phyloP scores from a whole-genome alignment of 2,329 filamentous ascomycete genomes.

The Metarhizium humberi region DNA sequence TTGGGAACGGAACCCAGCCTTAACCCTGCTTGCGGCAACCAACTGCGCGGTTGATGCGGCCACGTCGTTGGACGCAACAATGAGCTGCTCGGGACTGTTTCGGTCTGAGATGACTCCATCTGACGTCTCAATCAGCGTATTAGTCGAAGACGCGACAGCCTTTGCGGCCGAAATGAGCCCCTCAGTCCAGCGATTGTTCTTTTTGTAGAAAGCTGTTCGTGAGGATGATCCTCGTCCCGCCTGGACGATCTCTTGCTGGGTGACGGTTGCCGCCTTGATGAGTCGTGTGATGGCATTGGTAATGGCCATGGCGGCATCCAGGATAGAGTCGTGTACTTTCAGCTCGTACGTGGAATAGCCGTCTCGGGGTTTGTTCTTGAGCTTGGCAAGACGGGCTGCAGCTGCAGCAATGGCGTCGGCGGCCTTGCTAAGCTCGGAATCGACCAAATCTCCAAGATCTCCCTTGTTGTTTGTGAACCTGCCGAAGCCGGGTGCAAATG shows the following conservation, averaged over 20 bases:
- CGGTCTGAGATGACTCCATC: conserved; percentile 88
- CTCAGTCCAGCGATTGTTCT: conserved; percentile 99
- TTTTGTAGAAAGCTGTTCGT: conserved; percentile 95
- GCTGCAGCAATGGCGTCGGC: conserved; percentile 93
- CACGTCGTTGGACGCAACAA: conserved; percentile 95
- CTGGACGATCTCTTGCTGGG: conserved; percentile 93
- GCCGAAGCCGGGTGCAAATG: conserved; percentile 78
- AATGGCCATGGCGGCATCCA: conserved; percentile 86
- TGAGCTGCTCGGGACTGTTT: conserved; percentile 92
- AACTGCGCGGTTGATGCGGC: conserved; percentile 94
- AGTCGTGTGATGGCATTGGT: conserved; percentile 89
- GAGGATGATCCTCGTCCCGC: conserved; percentile 83
- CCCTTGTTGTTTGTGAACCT: conserved; percentile 73
- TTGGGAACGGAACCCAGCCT: conserved; percentile 97
- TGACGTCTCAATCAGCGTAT: conserved; percentile 94
- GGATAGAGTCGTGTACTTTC: conserved; percentile 88
- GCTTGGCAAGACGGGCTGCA: conserved; percentile 76
- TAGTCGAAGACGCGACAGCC: conserved; percentile 87
- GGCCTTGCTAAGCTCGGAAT: conserved; percentile 83
- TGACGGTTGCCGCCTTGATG: conserved; percentile 87
- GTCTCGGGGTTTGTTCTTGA: conserved; percentile 94
- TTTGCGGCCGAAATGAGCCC: conserved; percentile 96
- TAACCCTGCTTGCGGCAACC: conserved; percentile 89
- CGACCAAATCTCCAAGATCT: conserved; percentile 87
- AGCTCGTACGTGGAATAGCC: conserved; percentile 94